Base-by-base conservation (phyloP, 169 alveolate genomes). In the Toxoplasma gondii region DNA sequence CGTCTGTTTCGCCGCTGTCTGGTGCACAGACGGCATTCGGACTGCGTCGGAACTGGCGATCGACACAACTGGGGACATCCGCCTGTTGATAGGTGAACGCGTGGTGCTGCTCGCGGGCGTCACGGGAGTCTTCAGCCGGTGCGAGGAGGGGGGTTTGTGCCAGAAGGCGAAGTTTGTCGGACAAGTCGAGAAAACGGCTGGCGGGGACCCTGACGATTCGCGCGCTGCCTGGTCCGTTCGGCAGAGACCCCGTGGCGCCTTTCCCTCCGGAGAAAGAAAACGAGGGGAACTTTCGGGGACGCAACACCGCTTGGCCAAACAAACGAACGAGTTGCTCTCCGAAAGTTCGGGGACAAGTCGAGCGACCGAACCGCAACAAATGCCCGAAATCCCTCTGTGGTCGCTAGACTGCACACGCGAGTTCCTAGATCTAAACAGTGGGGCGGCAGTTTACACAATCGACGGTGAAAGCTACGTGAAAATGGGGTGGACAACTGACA, bases 401-500 rank as follows among this genome's bases (percentile, higher is more conserved):
- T 29, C 39, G 12, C 43, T 78, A 78, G 86, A 78, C 12, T 78
- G 86, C 43, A 36, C 86, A 2, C 39, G 45, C 45, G 86, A 78
- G 39, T 78, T 19, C 45, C n/a, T 78, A 38, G 86, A 9, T 17
- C 39, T n/a, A 10, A n/a, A 78, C 86, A 45, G n/a, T n/a, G 45
- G 12, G 2, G 39, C 86, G 0, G 86, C 86, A 10, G 86, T 78
- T 12, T 78, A 78, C 43, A 78, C 39, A n/a, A 36, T 78, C 86
- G 22, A 78, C 22, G 49, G 86, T 9, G 29, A 78, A 36, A 78
- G 86, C 43, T 78, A 9, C 43, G 86, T 78, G 27, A 78, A 78
- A 78, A 78, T 78, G 86, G 86, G 86, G n/a, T 78, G 86, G 86
- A 38, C 86, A 45, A 19, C 22, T 31, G 86, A 78, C 45, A 78